Conservation (phyloP, 2,329 filamentous ascomycete genomes). For the Escovopsis sp. region DNA sequence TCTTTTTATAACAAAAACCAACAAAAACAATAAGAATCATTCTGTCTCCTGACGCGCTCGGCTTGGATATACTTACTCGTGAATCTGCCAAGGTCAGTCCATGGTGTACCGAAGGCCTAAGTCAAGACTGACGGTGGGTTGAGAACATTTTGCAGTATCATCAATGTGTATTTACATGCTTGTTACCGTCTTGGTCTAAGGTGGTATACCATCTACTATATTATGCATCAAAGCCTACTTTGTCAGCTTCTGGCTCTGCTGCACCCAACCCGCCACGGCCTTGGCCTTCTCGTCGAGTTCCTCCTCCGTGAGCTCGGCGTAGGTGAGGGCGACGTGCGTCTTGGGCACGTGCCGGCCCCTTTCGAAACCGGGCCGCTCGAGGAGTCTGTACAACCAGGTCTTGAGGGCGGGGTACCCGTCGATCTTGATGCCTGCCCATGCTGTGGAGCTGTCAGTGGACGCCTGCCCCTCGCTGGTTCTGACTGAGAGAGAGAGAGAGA, state of each 20-base stretch:
- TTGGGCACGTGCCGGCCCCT: slow-evolving; percentile 62
- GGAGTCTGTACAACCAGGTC: slow-evolving; percentile 61
- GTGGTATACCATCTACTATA: too few species aligned
- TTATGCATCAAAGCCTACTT: slow-evolving; percentile 12
- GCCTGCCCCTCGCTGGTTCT: background rate
- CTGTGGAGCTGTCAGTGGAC: slow-evolving; percentile 1
- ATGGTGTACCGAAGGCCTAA: background rate
- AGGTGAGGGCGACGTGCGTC: slow-evolving; percentile 44
- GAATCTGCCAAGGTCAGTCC: background rate
- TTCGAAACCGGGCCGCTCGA: slow-evolving; percentile 55
- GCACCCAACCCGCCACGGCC: slow-evolving; percentile 46
- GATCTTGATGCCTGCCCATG: slow-evolving; percentile 39
- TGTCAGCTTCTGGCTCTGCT: slow-evolving; percentile 53
- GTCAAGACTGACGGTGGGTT: background rate
- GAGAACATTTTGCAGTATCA: background rate
- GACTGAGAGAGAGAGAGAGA: background rate
- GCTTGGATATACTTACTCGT: slow-evolving; percentile 13
- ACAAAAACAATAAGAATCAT: background rate
- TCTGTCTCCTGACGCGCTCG: background rate
- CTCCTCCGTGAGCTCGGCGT: slow-evolving; percentile 29
- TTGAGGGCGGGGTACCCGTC: slow-evolving; percentile 62
- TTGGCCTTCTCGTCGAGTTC: slow-evolving; percentile 43
- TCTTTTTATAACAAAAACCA: background rate
- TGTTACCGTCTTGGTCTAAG: too few species aligned
- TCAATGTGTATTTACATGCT: too few species aligned